Evolutionary conservation across 176 grass and related monocot species (phyloP).

Genomic region (Aegilops speltoides): DNA sequence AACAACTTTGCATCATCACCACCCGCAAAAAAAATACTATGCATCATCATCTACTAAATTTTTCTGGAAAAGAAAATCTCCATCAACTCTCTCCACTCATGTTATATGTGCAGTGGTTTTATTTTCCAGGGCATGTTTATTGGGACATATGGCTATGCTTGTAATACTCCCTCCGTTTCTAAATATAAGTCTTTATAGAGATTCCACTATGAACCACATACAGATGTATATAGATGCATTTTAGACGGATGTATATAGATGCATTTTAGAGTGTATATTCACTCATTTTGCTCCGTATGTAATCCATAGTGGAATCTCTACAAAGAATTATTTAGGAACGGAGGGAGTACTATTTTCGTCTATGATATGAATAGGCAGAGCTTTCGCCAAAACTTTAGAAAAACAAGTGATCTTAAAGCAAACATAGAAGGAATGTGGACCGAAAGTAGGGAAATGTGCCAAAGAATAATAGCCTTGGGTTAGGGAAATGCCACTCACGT

Average conservation of each 20-base stretch:
- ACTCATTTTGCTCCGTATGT: no score
- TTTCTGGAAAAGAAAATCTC: no score
- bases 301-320: no score
- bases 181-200: no score
- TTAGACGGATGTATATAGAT: no score
- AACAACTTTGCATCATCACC: not conserved
- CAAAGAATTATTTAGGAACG: no score
- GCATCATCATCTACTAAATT: not conserved
- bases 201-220: no score
- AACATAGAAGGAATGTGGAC: constrained; percentile 12
- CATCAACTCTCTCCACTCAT: constrained; percentile 18
- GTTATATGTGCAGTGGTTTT: not conserved
- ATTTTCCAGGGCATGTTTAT: not conserved
- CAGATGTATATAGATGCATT: no score
- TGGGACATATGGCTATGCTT: not conserved
- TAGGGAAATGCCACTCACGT: not conserved
- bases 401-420: not conserved
- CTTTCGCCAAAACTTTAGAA: not conserved
- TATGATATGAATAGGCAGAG: not conserved
- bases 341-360: no score
- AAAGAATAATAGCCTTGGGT: constrained; percentile 11
- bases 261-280: no score
- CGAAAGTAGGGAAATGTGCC: constrained; percentile 9
- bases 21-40: no score
- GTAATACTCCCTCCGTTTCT: not conserved